Conservation (phyloP, 352 stramenopile genomes). For the Aphanomyces astaci region DNA sequence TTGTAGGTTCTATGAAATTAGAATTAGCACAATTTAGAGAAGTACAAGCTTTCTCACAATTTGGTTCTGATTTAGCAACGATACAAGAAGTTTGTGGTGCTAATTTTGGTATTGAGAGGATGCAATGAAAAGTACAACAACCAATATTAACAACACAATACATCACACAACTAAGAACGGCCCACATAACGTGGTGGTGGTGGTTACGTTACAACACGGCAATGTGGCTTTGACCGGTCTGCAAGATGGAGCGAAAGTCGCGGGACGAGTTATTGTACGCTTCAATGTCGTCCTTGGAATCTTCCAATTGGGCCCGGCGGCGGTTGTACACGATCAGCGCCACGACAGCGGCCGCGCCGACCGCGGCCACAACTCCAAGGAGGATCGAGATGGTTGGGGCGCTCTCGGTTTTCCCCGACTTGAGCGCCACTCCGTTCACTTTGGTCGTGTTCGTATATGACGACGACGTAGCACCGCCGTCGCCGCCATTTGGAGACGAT, state of each 20-base stretch:
- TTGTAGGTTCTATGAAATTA: too few species aligned
- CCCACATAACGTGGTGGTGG: too few species aligned
- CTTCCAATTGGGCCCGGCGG: conserved; percentile 6
- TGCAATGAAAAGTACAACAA: too few species aligned
- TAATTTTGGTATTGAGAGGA: too few species aligned
- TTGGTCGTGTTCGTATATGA: too few species aligned
- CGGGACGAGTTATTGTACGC: not conserved
- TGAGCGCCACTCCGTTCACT: not conserved
- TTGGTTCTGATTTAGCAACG: too few species aligned
- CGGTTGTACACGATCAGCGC: conserved; percentile 20
- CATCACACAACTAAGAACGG: not conserved
- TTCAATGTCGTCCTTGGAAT: conserved; percentile 5
- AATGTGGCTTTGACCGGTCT: conserved; percentile 15
- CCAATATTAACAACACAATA: not conserved
- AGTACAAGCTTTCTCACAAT: too few species aligned
- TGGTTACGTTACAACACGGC: conserved; percentile 20
- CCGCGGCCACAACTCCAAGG: not conserved
- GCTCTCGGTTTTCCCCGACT: not conserved
- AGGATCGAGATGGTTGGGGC: conserved; percentile 2
- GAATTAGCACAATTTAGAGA: too few species aligned
- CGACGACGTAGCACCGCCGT: too few species aligned
- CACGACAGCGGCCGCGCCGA: conserved; percentile 1
- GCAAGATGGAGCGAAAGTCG: conserved; percentile 2
- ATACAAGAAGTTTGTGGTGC: too few species aligned
- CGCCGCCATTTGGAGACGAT: not conserved